Evolutionary conservation across 2,329 filamentous ascomycete species (phyloP), one percentile per base, ranked within the genome.

Genomic region (Cryphonectria naterciae): DNA sequence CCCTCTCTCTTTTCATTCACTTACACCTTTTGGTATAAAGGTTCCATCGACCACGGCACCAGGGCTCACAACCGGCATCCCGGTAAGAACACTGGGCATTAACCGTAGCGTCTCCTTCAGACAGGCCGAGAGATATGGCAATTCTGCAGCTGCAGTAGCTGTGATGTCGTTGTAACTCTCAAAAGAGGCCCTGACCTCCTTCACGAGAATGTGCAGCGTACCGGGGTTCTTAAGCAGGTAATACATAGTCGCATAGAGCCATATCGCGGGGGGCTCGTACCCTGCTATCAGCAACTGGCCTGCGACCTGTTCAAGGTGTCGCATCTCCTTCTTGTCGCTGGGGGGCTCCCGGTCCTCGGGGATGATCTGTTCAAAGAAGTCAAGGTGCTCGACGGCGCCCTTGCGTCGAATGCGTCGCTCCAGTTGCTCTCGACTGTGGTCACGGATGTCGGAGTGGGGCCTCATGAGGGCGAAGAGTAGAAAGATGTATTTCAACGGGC

Each of bases 181-280:
- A 74, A 86, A 86, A 0, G 78, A 69, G 4, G 73, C 69, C 4
- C 83, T 79, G 5, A 86, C 77, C 71, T 87, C 85, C 0, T 77
- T 72, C 3, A 76, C 77, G 3, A 87, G 77, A 43, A 78, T 81
- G 1, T 75, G 72, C 65, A 84, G 74, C 0, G 78, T 76, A 1
- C 78, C 73, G 0, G 79, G 80, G 68, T 84, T 77, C 4, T 76
- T 78, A 2, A 84, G 75, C 11, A 87, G 76, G 5, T 83, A 75
- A 71, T 80, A 86, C 0, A 78, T 74, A 1, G 63, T 66, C 6
- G 25, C 28, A 7, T 66, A 69, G 2, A 65, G 13, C 62, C 62
- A 62, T 0, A 65, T 10, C 1, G 62, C 11, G 62, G 52, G 1
- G 63, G 39, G 32, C 11, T 65, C 68, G 32, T 71, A 74, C 2